These are phyloP conservation scores for Cordyceps fumosorosea DNA, from an alignment of 2,329 filamentous ascomycete genomes.

Conservation along the genomic window DNA sequence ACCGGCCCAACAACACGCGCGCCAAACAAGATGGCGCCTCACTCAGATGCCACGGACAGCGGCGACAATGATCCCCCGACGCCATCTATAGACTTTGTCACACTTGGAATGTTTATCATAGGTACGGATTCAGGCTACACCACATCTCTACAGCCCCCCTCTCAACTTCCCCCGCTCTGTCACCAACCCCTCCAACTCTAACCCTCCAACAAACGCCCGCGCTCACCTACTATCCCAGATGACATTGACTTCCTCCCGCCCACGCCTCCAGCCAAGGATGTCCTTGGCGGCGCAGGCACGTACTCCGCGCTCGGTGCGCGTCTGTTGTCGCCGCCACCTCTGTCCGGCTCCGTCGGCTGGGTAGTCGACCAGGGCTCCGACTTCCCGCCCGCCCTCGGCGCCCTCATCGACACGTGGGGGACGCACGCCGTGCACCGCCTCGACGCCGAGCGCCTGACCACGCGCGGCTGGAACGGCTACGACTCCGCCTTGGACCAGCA, in stretches of 20 bases:
- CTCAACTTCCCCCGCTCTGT: not conserved
- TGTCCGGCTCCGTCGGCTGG: conserved; percentile 71
- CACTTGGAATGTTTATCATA: conserved; percentile 68
- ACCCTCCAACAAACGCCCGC: not conserved
- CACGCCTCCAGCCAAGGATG: conserved; percentile 60
- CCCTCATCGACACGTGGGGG: conserved; percentile 64
- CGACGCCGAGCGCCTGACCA: conserved; percentile 65
- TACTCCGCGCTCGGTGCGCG: conserved; percentile 85
- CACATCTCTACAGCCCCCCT: not conserved
- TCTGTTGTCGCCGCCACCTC: conserved; percentile 66
- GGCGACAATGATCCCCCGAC: not conserved
- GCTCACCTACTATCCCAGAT: conserved; percentile 46
- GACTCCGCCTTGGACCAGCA: conserved; percentile 56
- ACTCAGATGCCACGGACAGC: not conserved
- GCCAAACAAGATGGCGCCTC: conserved; percentile 4
- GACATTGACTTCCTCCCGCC: conserved; percentile 81
- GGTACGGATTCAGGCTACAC: conserved; percentile 33
- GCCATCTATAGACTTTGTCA: conserved; percentile 54
- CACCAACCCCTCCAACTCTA: not conserved
- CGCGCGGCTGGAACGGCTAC: conserved; percentile 90
- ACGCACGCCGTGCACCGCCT: conserved; percentile 66
- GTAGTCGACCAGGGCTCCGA: conserved; percentile 85
- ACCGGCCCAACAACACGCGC: not conserved
- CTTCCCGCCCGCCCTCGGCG: conserved; percentile 63
- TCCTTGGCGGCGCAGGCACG: conserved; percentile 84